These are phyloP conservation scores for Fraxinus albicans DNA, from an alignment of 305 asterid genomes.

Conservation along the genomic window DNA sequence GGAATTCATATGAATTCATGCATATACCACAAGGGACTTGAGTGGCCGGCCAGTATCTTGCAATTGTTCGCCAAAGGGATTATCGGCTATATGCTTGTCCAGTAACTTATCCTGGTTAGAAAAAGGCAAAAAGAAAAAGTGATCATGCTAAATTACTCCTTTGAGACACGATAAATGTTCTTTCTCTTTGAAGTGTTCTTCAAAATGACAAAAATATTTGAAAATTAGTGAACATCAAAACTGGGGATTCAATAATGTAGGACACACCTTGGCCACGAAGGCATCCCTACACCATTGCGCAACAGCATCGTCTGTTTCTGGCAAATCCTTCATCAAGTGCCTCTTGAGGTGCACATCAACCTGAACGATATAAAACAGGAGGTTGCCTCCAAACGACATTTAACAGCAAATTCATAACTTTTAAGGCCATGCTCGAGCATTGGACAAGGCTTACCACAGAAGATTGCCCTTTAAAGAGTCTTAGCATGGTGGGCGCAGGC, in stretches of 20 bases:
- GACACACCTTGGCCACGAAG: slow-evolving; percentile 71
- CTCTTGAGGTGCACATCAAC: slow-evolving; percentile 88
- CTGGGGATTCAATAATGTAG: not conserved
- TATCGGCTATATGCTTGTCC: slow-evolving; percentile 69
- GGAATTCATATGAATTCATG: slow-evolving; percentile 7
- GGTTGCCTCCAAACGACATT: slow-evolving; percentile 12
- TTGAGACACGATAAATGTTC: not conserved
- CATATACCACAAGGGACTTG: slow-evolving; percentile 71
- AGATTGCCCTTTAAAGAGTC: slow-evolving; percentile 84
- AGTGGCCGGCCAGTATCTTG: slow-evolving; percentile 69
- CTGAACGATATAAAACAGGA: slow-evolving; percentile 34
- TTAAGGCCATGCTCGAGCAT: not conserved
- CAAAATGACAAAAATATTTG: not conserved
- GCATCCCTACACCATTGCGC: slow-evolving; percentile 93
- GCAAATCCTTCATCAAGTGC: slow-evolving; percentile 80
- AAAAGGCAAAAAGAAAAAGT: slow-evolving; percentile 9
- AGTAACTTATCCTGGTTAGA: slow-evolving; percentile 51
- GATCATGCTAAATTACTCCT: not conserved
- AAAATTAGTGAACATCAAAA: not conserved
- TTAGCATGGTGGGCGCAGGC: slow-evolving; percentile 83
- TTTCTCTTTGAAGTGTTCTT: not conserved
- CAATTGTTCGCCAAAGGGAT: slow-evolving; percentile 61
- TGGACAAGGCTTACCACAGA: slow-evolving; percentile 66
- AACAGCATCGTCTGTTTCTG: slow-evolving; percentile 74
- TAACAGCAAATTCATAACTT: not conserved